These are phyloP conservation scores for Rhizopogon roseolus DNA, from an alignment of 768 basidiomycete species.

Conservation along the genomic window DNA sequence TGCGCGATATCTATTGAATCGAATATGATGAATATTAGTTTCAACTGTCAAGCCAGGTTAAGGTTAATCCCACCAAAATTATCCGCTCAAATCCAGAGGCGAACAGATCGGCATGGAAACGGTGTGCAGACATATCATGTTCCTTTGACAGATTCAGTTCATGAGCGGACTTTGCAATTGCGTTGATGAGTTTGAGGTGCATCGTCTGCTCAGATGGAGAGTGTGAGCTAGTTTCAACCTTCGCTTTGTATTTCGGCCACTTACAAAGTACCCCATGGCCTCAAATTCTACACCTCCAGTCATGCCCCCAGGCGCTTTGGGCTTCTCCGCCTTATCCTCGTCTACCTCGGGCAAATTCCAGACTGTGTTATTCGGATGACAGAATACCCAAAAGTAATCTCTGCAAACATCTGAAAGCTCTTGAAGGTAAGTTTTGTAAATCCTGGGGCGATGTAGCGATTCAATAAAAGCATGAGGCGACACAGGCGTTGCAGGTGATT, in stretches of 20 bases:
- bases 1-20: constrained; percentile 73
- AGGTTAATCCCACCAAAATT: constrained; percentile 57
- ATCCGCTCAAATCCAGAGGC: constrained; percentile 89
- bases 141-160: constrained; percentile 63
- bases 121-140: constrained; percentile 70
- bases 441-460: constrained; percentile 58
- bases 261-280: constrained; percentile 91
- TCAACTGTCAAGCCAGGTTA: background rate
- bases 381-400: constrained; percentile 97
- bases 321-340: constrained; percentile 80
- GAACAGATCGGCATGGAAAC: constrained; percentile 85
- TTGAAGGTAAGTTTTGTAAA: constrained; percentile 77
- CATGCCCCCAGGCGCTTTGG: constrained; percentile 94
- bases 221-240: constrained; percentile 5
- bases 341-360: constrained; percentile 86
- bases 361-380: constrained; percentile 89
- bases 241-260: constrained; percentile 22
- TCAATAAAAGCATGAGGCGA: constrained; percentile 81
- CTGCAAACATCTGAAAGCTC: constrained; percentile 88
- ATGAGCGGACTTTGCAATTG: constrained; percentile 61
- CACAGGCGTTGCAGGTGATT: constrained; percentile 56
- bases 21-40: background rate
- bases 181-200: constrained; percentile 85
- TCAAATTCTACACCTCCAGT: constrained; percentile 98
- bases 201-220: constrained; percentile 51